phyloP scores from a whole-genome alignment of 1,139 yeast species.

The Blastobotrys malaysiensis region DNA sequence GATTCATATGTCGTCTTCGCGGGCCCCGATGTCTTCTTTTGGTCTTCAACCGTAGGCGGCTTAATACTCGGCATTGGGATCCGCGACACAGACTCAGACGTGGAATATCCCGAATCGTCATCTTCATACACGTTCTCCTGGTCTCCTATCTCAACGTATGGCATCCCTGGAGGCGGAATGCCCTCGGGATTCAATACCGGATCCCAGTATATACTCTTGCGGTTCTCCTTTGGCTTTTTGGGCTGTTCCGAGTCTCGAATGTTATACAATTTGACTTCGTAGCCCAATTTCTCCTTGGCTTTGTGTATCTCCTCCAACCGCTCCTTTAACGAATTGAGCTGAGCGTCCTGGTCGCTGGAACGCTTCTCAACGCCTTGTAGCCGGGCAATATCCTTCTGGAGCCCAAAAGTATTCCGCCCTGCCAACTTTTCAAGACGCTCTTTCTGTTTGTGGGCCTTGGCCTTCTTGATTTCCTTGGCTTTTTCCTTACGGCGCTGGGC shows the following conservation, averaged over 20 bases:
- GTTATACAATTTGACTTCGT: constrained; percentile 7
- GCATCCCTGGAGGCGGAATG: constrained; percentile 24
- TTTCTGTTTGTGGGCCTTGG: constrained; percentile 24
- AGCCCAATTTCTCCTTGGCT: constrained; percentile 25
- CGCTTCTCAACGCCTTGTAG: constrained; percentile 13
- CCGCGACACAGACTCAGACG: constrained; percentile 18
- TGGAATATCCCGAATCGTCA: constrained; percentile 19
- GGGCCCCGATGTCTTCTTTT: constrained; percentile 12
- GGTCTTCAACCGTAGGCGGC: constrained; percentile 2
- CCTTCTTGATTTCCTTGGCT: constrained; percentile 27
- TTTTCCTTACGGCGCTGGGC: constrained; percentile 29
- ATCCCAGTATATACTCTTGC: constrained; percentile 27
- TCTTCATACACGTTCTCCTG: constrained; percentile 13
- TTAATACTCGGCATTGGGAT: constrained; percentile 24
- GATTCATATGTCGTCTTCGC: constrained; percentile 24
- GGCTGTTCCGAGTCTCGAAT: background rate
- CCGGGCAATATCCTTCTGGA: constrained; percentile 20
- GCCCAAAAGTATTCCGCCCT: constrained; percentile 19
- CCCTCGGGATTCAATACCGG: constrained; percentile 27
- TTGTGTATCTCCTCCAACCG: constrained; percentile 22
- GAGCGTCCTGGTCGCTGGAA: constrained; percentile 17
- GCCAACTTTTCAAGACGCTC: constrained; percentile 20
- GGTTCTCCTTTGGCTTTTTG: constrained; percentile 6
- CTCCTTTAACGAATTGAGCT: constrained; percentile 18
- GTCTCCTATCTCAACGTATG: constrained; percentile 14